Percentiles rank a stretch among this genome's conserved stretches.
phyloP scores from a whole-genome alignment of 1,284 basidiomycete species.

The Fereydounia khargensis region DNA sequence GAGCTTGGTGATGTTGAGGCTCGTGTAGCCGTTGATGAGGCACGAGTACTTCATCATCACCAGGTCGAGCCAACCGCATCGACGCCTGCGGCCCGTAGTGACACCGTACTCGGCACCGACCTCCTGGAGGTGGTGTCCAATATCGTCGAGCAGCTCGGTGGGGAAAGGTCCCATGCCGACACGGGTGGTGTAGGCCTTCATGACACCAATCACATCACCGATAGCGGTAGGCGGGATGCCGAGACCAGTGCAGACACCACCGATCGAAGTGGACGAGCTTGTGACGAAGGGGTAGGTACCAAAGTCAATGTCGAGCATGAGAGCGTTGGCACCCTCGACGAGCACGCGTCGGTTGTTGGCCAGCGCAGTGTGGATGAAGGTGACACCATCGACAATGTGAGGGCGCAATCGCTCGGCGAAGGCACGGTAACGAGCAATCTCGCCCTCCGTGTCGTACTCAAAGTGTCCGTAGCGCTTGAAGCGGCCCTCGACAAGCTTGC shows the following conservation, averaged over 20 bases:
- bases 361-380: constrained; percentile 80
- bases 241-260: constrained; percentile 92
- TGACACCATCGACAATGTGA: constrained; percentile 82
- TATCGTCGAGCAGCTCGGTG: constrained; percentile 83
- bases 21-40: constrained; percentile 92
- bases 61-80: constrained; percentile 96
- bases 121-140: constrained; percentile 86
- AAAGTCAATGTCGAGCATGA: constrained; percentile 97
- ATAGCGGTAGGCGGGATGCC: constrained; percentile 87
- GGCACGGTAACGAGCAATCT: constrained; percentile 84
- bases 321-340: constrained; percentile 94
- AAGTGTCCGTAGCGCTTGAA: constrained; percentile 98
- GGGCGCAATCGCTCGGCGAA: constrained; percentile 83
- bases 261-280: constrained; percentile 85
- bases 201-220: constrained; percentile 81
- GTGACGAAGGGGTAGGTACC: constrained; percentile 98
- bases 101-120: constrained; percentile 88
- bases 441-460: constrained; percentile 96
- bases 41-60: constrained; percentile 90
- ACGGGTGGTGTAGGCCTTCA: constrained; percentile 96
- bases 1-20: constrained; percentile 91
- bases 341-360: constrained; percentile 72
- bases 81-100: constrained; percentile 85
- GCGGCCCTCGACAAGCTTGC: constrained; percentile 90
- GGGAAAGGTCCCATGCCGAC: constrained; percentile 98